phyloP scores from a whole-genome alignment of 371 early-diverging fungal genomes.

The Zychaea mexicana region DNA sequence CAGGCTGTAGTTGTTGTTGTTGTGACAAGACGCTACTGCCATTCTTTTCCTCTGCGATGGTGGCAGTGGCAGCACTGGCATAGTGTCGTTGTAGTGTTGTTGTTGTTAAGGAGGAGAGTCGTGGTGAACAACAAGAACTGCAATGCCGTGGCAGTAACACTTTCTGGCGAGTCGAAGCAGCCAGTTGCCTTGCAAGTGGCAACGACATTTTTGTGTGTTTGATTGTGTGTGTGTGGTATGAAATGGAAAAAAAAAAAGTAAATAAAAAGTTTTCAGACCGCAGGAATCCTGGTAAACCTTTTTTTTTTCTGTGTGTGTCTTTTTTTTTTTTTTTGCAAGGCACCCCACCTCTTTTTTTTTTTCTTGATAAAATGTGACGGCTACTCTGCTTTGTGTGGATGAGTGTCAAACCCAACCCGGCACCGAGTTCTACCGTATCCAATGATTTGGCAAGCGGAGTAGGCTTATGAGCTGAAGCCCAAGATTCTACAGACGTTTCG shows the following conservation, averaged over 20 bases:
- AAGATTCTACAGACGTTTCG: too few relatives aligned
- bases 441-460: neutral
- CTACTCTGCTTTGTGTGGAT: neutral
- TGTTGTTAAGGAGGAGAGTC: neutral
- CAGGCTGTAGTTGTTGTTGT: neutral
- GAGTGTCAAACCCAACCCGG: neutral
- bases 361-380: neutral
- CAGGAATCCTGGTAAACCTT: conserved; percentile 1
- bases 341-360: conserved; percentile 1
- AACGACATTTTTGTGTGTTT: conserved; percentile 1
- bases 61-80: conserved; percentile 8
- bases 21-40: neutral
- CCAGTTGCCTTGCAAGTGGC: conserved; percentile 13
- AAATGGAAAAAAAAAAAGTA: neutral
- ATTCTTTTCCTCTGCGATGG: conserved; percentile 7
- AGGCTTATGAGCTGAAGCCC: neutral
- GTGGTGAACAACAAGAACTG: too few relatives aligned
- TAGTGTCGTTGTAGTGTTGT: neutral
- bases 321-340: neutral
- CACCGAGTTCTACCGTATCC: neutral
- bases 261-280: neutral
- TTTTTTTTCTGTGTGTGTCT: too few relatives aligned
- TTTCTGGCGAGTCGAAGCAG: conserved; percentile 1
- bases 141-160: neutral
- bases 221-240: too few relatives aligned